A percentile compares a stretch with the other conserved stretches of the same genome.
phyloP scores from a whole-genome alignment of 116 monocot species.

The Phalaenopsis hybrid region DNA sequence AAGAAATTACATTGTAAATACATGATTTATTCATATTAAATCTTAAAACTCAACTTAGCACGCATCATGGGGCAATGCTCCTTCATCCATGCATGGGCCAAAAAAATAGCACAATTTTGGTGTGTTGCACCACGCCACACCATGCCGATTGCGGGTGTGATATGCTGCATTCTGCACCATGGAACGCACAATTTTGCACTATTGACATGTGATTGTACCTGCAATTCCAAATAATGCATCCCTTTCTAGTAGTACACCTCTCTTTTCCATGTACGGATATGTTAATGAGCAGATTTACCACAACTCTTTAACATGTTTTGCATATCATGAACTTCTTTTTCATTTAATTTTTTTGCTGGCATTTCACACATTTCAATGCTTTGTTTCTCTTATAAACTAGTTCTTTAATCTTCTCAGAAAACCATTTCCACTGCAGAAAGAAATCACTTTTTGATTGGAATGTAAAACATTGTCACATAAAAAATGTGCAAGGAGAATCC shows the following conservation, averaged over 20 bases:
- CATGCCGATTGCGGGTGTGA: no score
- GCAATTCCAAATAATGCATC: not conserved
- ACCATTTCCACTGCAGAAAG: not conserved
- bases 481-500: not conserved
- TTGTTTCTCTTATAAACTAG: not conserved
- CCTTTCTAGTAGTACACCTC: not conserved
- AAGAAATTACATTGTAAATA: no score
- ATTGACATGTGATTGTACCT: no score
- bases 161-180: no score
- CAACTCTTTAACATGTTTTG: not conserved
- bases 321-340: not conserved
- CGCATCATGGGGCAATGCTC: no score
- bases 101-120: no score
- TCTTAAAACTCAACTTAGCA: no score
- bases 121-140: no score
- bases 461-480: not conserved
- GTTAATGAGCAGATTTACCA: not conserved
- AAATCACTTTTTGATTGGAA: slow-evolving; percentile 43
- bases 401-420: not conserved
- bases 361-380: not conserved
- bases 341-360: not conserved
- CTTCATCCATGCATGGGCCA: no score
- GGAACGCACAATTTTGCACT: no score
- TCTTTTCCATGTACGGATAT: not conserved
- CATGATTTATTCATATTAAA: no score